Base-by-base conservation (phyloP, 2,329 filamentous ascomycete genomes). In the Penicillium sp. region DNA sequence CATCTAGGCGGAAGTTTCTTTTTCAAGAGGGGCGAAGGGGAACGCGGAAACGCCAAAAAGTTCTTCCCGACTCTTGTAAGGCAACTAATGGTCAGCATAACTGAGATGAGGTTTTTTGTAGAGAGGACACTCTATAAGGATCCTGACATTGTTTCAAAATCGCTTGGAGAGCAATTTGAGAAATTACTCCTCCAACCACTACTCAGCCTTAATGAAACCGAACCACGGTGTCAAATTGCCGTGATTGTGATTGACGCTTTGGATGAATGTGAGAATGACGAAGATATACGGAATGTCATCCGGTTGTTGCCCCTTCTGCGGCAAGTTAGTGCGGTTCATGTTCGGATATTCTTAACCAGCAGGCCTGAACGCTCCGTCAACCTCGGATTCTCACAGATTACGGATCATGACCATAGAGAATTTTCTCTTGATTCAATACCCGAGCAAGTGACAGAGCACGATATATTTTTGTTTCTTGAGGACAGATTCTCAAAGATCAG, bases 1-100 rank as follows among this genome's bases (percentile, higher is more conserved):
- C 33, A 53, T 17, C 68, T 75, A 42, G 67, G 64, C n/a, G 69
- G 69, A 2, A 75, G 66, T 51, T 78, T 79, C 56, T 77, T 78
- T 63, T 80, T 79, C 24, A 55, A 51, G 15, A 49, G 48, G 4
- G 48, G 52, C 15, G 47, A 51, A 24, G 42, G 43, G 2, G 44
- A 51, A 59, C 68, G 72, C 15, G 66, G 69, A 3, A 67, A 65
- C 29, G 65, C 68, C 1, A 55, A 60, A 13, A 64, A 61, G 36
- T 65, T 80, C 26, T 68, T 80, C 18, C 62, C 73, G 0, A 78
- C 75, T 0, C 61, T 68, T 8, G 13, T 36, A 10, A 43, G 12
- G n/a, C 60, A 66, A 26, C 40, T 81, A 27, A 68, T 71, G 1
- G 27, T 18, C 0, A 59, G 51, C 8, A 50, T 71, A 10, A 69